These are phyloP conservation scores for Brassica rapa DNA, from an alignment of 345 rosid genomes.

Conservation along the genomic window DNA sequence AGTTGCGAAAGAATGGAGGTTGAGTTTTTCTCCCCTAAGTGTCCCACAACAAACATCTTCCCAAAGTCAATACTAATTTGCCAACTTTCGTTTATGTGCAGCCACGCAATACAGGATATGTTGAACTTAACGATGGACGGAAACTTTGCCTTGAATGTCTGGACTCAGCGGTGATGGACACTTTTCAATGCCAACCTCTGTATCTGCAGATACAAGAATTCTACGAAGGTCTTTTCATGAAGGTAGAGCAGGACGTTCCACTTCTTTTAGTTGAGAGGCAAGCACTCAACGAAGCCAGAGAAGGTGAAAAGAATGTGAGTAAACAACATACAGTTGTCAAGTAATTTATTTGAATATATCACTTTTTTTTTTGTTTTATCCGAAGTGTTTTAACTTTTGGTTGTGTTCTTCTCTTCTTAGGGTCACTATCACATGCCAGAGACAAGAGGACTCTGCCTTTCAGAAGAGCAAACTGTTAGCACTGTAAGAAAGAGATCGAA, in stretches of 20 bases:
- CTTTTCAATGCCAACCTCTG: conserved; percentile 84
- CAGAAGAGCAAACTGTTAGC: conserved; percentile 93
- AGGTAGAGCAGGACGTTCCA: conserved; percentile 86
- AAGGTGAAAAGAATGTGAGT: conserved; percentile 89
- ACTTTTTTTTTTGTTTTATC: not conserved
- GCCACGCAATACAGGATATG: conserved; percentile 69
- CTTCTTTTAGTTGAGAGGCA: conserved; percentile 93
- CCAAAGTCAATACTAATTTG: conserved; percentile 3
- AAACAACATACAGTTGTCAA: too few species aligned
- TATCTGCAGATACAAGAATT: conserved; percentile 74
- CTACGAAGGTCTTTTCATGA: conserved; percentile 81
- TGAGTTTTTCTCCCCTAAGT: conserved; percentile 39
- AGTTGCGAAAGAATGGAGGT: conserved; percentile 99
- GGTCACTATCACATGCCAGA: conserved; percentile 99
- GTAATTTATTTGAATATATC: not conserved
- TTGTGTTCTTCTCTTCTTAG: conserved; percentile 41
- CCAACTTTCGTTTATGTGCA: conserved; percentile 36
- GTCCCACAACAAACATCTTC: not conserved
- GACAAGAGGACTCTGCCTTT: conserved; percentile 98
- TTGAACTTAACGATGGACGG: conserved; percentile 86
- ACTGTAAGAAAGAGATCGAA: conserved; percentile 81
- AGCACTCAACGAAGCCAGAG: conserved; percentile 95
- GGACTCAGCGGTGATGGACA: conserved; percentile 94
- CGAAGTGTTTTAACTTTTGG: conserved; percentile 18
- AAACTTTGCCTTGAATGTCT: conserved; percentile 95